These are phyloP conservation scores for Termitomyces heimii DNA, from an alignment of 768 basidiomycete species.

Conservation along the genomic window DNA sequence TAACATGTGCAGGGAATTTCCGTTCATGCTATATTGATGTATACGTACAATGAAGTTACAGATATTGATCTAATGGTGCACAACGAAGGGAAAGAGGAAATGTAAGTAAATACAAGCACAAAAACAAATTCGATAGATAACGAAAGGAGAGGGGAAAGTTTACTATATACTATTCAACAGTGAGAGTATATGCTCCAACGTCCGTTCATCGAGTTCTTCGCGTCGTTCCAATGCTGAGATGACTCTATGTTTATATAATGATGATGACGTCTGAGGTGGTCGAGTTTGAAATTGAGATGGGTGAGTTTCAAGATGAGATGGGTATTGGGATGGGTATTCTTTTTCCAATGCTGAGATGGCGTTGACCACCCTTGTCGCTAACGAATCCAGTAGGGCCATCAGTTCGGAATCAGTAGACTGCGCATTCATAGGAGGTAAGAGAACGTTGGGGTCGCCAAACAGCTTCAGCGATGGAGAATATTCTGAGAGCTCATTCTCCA, in stretches of 20 bases:
- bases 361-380: constrained; percentile 75
- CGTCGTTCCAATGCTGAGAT: constrained; percentile 28
- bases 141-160: constrained; percentile 10
- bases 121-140: constrained; percentile 6
- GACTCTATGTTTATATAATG: constrained; percentile 22
- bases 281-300: constrained; percentile 5
- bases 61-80: constrained; percentile 5
- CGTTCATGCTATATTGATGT: constrained; percentile 2
- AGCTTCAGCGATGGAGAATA: constrained; percentile 30
- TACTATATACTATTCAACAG: constrained; percentile 22
- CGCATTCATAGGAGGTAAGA: constrained; percentile 66
- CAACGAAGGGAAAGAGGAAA: constrained; percentile 1
- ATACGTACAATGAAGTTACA: constrained; percentile 9
- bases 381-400: constrained; percentile 67
- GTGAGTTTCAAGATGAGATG: constrained; percentile 7
- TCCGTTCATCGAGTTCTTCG: constrained; percentile 41
- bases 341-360: constrained; percentile 37
- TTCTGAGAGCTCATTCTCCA: constrained; percentile 23
- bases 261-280: constrained; percentile 6
- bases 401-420: constrained; percentile 70
- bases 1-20: not conserved
- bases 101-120: constrained; percentile 2
- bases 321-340: constrained; percentile 15
- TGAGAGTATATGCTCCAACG: constrained; percentile 36
- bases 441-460: constrained; percentile 52